phyloP scores from a whole-genome alignment of 768 basidiomycete species.

The Paxillus involutus region DNA sequence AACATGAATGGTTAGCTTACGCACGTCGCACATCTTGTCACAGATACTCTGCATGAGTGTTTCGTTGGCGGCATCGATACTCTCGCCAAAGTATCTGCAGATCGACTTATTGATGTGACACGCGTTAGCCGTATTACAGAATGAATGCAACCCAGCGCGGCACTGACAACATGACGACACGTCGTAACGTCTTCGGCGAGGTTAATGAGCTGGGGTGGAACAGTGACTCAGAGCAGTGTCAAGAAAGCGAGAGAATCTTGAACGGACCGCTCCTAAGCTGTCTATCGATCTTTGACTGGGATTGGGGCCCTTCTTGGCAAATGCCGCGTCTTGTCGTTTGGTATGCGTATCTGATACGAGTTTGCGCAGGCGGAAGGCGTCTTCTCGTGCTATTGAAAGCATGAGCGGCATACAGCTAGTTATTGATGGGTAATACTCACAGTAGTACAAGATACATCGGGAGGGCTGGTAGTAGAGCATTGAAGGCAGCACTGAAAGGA shows the following conservation, averaged over 20 bases:
- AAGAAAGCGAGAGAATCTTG: background rate
- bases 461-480: slow-evolving; percentile 49
- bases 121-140: background rate
- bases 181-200: slow-evolving; percentile 58
- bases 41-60: slow-evolving; percentile 54
- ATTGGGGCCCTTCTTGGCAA: slow-evolving; percentile 47
- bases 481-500: background rate
- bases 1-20: slow-evolving; percentile 19
- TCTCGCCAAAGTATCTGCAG: slow-evolving; percentile 81
- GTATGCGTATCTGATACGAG: slow-evolving; percentile 50
- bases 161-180: slow-evolving; percentile 73
- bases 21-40: slow-evolving; percentile 78
- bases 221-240: slow-evolving; percentile 26
- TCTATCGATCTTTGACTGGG: slow-evolving; percentile 68
- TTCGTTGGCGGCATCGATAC: slow-evolving; percentile 48
- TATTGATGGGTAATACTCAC: slow-evolving; percentile 36
- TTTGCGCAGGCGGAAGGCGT: slow-evolving; percentile 54
- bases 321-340: slow-evolving; percentile 42
- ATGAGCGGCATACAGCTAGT: background rate
- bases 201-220: slow-evolving; percentile 38
- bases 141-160: background rate
- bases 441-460: slow-evolving; percentile 82
- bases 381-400: slow-evolving; percentile 63
- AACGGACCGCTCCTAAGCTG: slow-evolving; percentile 61
- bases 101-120: slow-evolving; percentile 46